phyloP scores from a whole-genome alignment of 2,329 filamentous ascomycete genomes.

The Paecilomyces sp. region DNA sequence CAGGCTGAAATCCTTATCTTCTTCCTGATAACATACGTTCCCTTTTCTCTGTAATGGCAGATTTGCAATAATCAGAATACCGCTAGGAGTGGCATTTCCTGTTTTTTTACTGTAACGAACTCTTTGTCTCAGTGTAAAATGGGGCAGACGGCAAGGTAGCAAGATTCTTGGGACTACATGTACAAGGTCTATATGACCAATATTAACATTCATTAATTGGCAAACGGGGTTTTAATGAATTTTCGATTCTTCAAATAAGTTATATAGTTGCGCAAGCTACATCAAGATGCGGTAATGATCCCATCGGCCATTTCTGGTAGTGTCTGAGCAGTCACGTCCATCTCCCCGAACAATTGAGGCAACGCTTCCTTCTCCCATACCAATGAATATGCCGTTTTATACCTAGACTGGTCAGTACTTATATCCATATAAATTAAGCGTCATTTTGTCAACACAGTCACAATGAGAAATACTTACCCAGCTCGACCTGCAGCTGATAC shows the following conservation, averaged over 20 bases:
- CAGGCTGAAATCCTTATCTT: neutral
- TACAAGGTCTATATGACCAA: neutral
- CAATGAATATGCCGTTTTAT: constrained; percentile 49
- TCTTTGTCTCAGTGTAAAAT: neutral
- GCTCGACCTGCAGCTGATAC: constrained; percentile 44
- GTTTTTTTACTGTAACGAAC: neutral
- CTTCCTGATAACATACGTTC: neutral
- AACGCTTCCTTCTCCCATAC: constrained; percentile 47
- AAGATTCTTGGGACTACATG: neutral
- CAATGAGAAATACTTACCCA: constrained; percentile 19
- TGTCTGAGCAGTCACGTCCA: constrained; percentile 45
- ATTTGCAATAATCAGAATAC: neutral
- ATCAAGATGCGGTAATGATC: neutral
- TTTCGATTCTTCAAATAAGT: neutral
- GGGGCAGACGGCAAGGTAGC: neutral
- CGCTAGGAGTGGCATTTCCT: neutral
- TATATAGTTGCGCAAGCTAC: neutral
- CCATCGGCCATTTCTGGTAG: constrained; percentile 43
- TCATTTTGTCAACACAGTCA: neutral
- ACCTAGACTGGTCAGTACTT: constrained; percentile 7
- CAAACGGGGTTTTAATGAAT: neutral
- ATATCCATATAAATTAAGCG: neutral
- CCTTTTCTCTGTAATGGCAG: neutral
- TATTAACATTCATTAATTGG: neutral
- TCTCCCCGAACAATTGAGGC: constrained; percentile 43